Percentiles rank a stretch among this genome's conserved stretches.
These are phyloP conservation scores for Rhynchospora tenuis DNA, from an alignment of 176 grass and related monocot species.

Conservation along the genomic window DNA sequence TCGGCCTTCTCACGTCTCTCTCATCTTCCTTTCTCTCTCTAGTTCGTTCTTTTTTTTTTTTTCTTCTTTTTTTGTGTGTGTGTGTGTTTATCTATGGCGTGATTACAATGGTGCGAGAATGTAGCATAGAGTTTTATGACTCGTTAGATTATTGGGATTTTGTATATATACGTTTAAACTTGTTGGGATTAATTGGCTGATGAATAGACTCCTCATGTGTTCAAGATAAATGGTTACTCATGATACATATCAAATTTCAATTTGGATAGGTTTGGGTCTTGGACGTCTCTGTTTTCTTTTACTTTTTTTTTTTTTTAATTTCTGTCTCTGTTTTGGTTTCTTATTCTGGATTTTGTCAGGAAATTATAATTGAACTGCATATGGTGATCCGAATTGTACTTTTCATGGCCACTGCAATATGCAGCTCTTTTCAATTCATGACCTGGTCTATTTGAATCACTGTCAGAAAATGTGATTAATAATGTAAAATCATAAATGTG, in stretches of 20 bases:
- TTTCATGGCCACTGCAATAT: background rate
- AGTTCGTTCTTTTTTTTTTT: background rate
- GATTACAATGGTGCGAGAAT: background rate
- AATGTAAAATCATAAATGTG: background rate
- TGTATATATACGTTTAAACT: background rate
- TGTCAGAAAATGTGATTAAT: background rate
- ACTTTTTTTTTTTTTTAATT: background rate
- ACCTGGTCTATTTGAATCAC: background rate
- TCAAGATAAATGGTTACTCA: background rate
- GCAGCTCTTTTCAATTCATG: background rate
- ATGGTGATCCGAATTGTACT: background rate
- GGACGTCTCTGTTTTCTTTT: background rate
- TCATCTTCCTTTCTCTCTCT: background rate
- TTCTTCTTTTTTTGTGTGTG: too few relatives aligned
- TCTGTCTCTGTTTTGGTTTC: background rate
- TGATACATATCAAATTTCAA: background rate
- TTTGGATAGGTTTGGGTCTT: background rate
- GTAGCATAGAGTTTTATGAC: background rate
- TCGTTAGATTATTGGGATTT: background rate
- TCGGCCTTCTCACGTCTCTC: constrained; percentile 41
- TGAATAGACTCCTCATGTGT: background rate
- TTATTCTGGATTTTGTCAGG: background rate
- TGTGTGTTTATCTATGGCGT: background rate
- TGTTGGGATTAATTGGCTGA: background rate
- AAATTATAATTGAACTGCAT: background rate